A percentile compares a stretch with the other conserved stretches of the same genome.
Evolutionary conservation across 257 asterid species (phyloP).

Genomic region (Nyctanthes arbortristis): DNA sequence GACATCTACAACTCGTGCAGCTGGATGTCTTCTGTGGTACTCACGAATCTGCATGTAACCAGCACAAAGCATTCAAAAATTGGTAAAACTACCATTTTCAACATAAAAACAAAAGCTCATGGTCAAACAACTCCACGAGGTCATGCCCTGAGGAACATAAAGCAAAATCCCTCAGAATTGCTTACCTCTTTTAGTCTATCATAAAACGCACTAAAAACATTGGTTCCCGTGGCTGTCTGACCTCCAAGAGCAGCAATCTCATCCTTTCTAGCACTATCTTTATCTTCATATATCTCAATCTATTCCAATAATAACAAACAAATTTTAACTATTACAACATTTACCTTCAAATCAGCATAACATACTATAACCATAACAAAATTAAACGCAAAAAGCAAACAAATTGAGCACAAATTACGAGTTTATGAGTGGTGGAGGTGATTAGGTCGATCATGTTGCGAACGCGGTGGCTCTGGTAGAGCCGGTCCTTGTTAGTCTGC

Average conservation of each 20-base stretch:
- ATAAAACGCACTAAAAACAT: conserved; percentile 90
- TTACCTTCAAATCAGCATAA: background rate
- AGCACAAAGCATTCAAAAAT: background rate
- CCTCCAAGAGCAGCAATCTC: conserved; percentile 99
- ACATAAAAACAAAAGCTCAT: background rate
- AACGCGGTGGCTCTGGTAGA: conserved; percentile 88
- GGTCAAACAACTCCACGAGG: background rate
- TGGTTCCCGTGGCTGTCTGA: conserved; percentile 74
- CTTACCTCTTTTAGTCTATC: conserved; percentile 87
- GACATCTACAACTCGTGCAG: conserved; percentile 79
- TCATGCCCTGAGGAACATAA: background rate
- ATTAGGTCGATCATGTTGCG: conserved; percentile 87
- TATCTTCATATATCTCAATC: conserved; percentile 86
- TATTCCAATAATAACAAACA: conserved; percentile 20
- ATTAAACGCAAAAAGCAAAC: background rate
- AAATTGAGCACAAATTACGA: conserved; percentile 35
- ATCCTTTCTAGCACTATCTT: conserved; percentile 83
- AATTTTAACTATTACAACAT: conserved; percentile 5
- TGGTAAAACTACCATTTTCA: background rate
- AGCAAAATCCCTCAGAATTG: background rate
- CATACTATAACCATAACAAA: background rate
- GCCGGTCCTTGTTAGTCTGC: conserved; percentile 75
- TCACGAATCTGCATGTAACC: conserved; percentile 71
- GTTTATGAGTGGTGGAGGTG: conserved; percentile 61
- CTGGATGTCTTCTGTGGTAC: conserved; percentile 87